phyloP scores from a whole-genome alignment of 2,329 filamentous ascomycete genomes.

The Talaromyces sp. region DNA sequence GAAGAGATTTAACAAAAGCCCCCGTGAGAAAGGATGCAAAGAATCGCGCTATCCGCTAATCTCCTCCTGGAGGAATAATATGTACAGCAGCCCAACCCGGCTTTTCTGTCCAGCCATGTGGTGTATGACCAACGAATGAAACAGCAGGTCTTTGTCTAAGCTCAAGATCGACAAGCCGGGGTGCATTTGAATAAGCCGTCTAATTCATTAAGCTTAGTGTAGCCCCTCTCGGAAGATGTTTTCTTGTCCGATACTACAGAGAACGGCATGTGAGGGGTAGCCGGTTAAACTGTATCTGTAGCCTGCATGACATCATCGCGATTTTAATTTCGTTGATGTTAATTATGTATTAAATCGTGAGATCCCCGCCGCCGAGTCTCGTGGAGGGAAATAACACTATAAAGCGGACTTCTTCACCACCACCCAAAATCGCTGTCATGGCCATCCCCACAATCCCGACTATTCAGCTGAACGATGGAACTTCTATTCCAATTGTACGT shows the following conservation, averaged over 20 bases:
- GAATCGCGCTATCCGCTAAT: neutral
- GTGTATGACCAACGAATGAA: constrained; percentile 4
- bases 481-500: constrained; percentile 50
- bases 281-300: no score
- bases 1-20: no score
- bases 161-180: no score
- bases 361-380: neutral
- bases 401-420: neutral
- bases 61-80: neutral
- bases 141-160: neutral
- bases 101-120: neutral
- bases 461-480: constrained; percentile 53
- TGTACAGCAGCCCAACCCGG: neutral
- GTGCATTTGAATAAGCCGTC: no score
- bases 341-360: neutral
- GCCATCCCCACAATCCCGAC: constrained; percentile 29
- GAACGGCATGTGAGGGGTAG: no score
- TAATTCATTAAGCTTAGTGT: no score
- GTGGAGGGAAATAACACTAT: neutral
- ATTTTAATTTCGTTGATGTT: no score
- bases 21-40: constrained; percentile 7
- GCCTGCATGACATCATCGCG: no score
- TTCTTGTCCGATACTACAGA: no score
- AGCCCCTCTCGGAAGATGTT: no score
- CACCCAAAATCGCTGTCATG: neutral